These are phyloP conservation scores for Kodamaea restingae DNA, from an alignment of 805 yeast genomes.

Conservation along the genomic window DNA sequence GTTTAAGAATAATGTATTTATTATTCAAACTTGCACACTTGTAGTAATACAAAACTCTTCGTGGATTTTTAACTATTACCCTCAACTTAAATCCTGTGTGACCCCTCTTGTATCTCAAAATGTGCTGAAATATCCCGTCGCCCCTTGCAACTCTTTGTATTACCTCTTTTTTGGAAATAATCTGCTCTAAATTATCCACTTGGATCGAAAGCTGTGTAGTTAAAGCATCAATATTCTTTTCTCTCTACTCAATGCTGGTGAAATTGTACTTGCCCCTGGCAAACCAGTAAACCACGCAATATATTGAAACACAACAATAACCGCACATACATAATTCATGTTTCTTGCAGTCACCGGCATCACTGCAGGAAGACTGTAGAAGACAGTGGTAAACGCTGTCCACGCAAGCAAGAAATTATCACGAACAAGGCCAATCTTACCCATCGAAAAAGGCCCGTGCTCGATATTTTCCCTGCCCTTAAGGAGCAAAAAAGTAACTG, in stretches of 20 bases:
- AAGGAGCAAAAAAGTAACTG: conserved; percentile 44
- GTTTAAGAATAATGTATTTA: too few relatives aligned
- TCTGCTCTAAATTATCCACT: conserved; percentile 19
- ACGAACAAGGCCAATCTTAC: conserved; percentile 47
- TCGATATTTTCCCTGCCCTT: conserved; percentile 49
- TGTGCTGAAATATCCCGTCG: too few relatives aligned
- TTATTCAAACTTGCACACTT: too few relatives aligned
- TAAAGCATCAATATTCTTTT: conserved; percentile 16
- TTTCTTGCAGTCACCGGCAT: conserved; percentile 58
- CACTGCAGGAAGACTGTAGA: conserved; percentile 61
- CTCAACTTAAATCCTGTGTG: too few relatives aligned
- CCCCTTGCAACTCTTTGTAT: too few relatives aligned
- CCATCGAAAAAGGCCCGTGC: conserved; percentile 69
- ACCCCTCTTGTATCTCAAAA: too few relatives aligned
- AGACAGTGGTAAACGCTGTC: conserved; percentile 55
- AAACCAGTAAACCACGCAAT: conserved; percentile 52
- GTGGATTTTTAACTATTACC: too few relatives aligned
- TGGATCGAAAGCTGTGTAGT: conserved; percentile 23
- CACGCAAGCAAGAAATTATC: conserved; percentile 51
- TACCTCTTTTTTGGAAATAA: conserved; percentile 13
- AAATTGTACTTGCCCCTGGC: conserved; percentile 28
- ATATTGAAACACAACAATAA: conserved; percentile 39
- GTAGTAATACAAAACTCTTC: too few relatives aligned
- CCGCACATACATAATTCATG: conserved; percentile 68
- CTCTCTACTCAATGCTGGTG: conserved; percentile 21